phyloP scores from a whole-genome alignment of 2,329 filamentous ascomycete species.

The Aspergillus jensenii region DNA sequence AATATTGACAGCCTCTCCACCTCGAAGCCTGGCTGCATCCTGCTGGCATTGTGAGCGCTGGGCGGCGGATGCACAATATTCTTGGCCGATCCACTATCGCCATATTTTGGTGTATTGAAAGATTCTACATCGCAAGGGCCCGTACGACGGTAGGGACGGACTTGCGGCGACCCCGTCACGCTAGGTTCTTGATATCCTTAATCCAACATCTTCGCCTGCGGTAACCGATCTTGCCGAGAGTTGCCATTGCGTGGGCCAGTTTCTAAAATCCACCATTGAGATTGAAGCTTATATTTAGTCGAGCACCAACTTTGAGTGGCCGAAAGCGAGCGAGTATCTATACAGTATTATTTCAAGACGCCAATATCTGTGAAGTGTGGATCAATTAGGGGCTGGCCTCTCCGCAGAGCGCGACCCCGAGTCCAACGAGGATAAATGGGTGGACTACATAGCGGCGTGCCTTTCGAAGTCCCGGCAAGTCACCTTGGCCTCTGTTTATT shows the following conservation, averaged over 20 bases:
- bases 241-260: not conserved
- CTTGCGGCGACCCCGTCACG: not conserved
- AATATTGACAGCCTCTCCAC: not conserved
- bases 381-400: not conserved
- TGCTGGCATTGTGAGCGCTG: not conserved
- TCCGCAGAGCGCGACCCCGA: not conserved
- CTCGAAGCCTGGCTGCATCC: not conserved
- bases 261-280: not conserved
- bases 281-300: not conserved
- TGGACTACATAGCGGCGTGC: not conserved
- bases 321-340: not conserved
- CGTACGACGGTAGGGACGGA: not conserved
- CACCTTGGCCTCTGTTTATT: too few species aligned
- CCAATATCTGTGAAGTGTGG: not conserved
- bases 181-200: not conserved
- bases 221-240: not conserved
- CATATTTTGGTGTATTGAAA: not conserved
- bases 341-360: not conserved
- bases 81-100: not conserved
- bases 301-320: not conserved
- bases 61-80: not conserved
- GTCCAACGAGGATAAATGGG: not conserved
- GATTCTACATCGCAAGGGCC: not conserved
- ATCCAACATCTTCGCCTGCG: not conserved
- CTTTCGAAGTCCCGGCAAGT: not conserved